Conservation (phyloP, 2,329 filamentous ascomycete genomes). For the Xylariomycetidae sp. region DNA sequence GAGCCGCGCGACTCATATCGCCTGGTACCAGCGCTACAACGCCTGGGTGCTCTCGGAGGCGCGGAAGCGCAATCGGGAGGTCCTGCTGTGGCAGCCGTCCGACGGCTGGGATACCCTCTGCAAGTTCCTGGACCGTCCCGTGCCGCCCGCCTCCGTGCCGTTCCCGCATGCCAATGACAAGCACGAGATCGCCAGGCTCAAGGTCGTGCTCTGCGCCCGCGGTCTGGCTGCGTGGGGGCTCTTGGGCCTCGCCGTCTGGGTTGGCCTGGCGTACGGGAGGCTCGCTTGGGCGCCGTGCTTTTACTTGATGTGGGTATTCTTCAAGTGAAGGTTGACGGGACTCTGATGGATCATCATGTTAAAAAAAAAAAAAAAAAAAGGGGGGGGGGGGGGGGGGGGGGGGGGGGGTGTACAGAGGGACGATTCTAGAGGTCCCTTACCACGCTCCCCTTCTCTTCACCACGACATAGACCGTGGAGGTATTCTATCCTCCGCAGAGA, state of each 20-base stretch:
- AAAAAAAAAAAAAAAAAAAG: too few relatives aligned
- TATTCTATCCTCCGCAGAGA: too few relatives aligned
- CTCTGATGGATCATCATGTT: too few relatives aligned
- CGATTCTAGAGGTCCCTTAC: too few relatives aligned
- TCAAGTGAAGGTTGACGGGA: too few relatives aligned
- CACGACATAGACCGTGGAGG: too few relatives aligned
- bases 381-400: too few relatives aligned
- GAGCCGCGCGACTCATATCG: slow-evolving; percentile 2
- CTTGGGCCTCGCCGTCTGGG: background rate
- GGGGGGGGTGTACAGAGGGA: too few relatives aligned
- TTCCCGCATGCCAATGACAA: slow-evolving; percentile 31
- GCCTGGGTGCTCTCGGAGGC: slow-evolving; percentile 24
- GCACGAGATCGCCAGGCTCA: slow-evolving; percentile 10
- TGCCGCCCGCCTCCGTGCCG: slow-evolving; percentile 22
- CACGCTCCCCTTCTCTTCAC: too few relatives aligned
- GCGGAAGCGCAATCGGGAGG: slow-evolving; percentile 20
- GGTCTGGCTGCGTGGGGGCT: slow-evolving; percentile 2
- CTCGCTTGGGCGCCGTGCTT: too few relatives aligned
- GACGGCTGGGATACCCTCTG: slow-evolving; percentile 42
- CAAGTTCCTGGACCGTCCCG: slow-evolving; percentile 31
- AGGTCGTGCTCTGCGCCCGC: background rate
- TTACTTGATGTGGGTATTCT: too few relatives aligned
- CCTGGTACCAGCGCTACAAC: slow-evolving; percentile 20
- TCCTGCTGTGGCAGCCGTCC: slow-evolving; percentile 28
- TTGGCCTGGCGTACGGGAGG: background rate